Conservation (phyloP, 208 protist genomes). For the Trichomonas vaginalis region DNA sequence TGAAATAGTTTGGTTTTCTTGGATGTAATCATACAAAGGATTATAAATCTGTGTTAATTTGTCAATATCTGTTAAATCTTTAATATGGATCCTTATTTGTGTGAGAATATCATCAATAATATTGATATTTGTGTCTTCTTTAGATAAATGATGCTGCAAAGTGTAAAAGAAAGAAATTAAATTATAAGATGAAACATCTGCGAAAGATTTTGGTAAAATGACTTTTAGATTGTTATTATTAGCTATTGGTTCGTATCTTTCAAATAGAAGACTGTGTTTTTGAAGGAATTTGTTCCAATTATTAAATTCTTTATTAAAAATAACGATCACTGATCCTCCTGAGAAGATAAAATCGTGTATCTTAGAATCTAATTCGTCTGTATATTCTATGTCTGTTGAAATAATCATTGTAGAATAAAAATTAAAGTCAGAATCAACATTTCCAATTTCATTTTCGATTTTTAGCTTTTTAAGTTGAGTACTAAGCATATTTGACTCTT, state of each 20-base stretch:
- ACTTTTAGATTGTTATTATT: not conserved
- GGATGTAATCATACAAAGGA: not conserved
- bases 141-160: not conserved
- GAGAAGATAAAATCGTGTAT: not conserved
- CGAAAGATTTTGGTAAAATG: not conserved
- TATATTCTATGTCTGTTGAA: not conserved
- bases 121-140: not conserved
- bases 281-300: not conserved
- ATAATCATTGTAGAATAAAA: not conserved
- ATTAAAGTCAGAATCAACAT: not conserved
- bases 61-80: not conserved
- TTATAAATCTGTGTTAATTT: not conserved
- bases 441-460: not conserved
- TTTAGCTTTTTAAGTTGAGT: not conserved
- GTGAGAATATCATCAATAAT: not conserved
- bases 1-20: not conserved
- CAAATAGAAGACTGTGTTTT: not conserved
- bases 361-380: not conserved
- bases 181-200: not conserved
- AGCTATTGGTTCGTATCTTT: not conserved
- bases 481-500: not conserved
- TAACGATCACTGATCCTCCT: not conserved
- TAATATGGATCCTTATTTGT: not conserved
- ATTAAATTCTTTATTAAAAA: not conserved
- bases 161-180: not conserved